Evolutionary conservation across 306 rosid species (phyloP), one percentile per base, ranked within the genome.

Genomic region (Prunus salicina): DNA sequence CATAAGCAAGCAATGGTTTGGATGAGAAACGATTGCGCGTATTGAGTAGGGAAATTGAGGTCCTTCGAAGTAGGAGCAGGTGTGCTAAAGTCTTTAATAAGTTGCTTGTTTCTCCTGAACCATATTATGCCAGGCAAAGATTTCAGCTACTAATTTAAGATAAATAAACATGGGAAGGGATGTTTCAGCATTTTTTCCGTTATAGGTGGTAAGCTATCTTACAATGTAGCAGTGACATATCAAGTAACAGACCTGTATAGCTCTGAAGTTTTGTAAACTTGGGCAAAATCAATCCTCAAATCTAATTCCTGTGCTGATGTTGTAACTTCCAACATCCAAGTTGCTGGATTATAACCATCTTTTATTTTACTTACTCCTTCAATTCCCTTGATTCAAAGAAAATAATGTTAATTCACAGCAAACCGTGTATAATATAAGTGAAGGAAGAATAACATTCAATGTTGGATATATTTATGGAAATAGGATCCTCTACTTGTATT

Each of bases 1-100:
- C 94, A 87, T 32, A 89, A 84, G 64, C 94, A 89, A 52, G 92
- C 92, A 61, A 83, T 68, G 73, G 80, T 85, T 80, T 88, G 91
- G 12, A 60, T 72, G 57, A 57, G 62, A 77, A 87, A 85, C 75
- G 97, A 47, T 52, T 81, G 87, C 6, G 92, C 75, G 84, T 70
- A 86, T 75, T 75, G 76, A 18, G 88, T 81, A 2, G 88, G 71
- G 74, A 89, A 89, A 71, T 80, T 53, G 71, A 91, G 82, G 53
- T 89, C 94, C 63, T 76, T 83, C 28, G 89, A 87, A 32, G 84
- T 88, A 25, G 89, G 76, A 52, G 80, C 61, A 8, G 97, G 90
- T 64, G 15, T 67, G 84, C 97, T 83, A 64, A 88, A 71, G 80
- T 88, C 91, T 69, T 64, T 69, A 63, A 89, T 78, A 2, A 85